Percentiles rank a stretch among this genome's conserved stretches.
Evolutionary conservation across 75 land plant genomes (phyloP).

Genomic region (Sequoia sempervirens): DNA sequence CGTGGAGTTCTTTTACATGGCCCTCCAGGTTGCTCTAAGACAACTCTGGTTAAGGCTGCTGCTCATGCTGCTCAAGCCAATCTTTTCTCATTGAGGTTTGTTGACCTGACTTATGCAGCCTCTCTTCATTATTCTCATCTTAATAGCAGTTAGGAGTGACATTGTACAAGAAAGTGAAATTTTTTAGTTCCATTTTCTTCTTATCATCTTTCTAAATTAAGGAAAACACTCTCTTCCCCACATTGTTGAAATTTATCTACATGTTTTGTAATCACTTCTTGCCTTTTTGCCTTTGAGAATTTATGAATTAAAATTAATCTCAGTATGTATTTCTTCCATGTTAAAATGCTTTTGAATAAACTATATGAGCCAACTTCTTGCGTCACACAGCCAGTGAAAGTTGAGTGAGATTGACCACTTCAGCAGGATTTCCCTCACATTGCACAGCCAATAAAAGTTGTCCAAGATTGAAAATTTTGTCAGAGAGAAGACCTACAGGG

Average conservation of each 20-base stretch:
- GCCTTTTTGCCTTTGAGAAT: neutral
- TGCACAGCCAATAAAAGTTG: neutral
- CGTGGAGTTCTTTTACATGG: conserved; percentile 89
- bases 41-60: conserved; percentile 90
- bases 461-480: neutral
- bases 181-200: neutral
- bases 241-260: neutral
- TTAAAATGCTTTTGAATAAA: neutral
- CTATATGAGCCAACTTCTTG: neutral
- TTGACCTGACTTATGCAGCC: neutral
- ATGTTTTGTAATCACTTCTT: neutral
- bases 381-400: neutral
- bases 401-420: neutral
- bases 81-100: conserved; percentile 74
- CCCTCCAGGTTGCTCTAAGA: conserved; percentile 97
- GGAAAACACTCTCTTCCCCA: neutral
- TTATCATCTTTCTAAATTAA: neutral
- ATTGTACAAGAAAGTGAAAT: neutral
- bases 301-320: neutral
- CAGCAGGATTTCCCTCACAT: neutral
- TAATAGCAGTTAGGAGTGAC: neutral
- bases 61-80: conserved; percentile 91
- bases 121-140: neutral
- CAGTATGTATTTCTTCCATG: neutral
- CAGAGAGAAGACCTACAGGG: neutral